phyloP scores from a whole-genome alignment of 352 stramenopile genomes.

The Saprolegnia parasitica region DNA sequence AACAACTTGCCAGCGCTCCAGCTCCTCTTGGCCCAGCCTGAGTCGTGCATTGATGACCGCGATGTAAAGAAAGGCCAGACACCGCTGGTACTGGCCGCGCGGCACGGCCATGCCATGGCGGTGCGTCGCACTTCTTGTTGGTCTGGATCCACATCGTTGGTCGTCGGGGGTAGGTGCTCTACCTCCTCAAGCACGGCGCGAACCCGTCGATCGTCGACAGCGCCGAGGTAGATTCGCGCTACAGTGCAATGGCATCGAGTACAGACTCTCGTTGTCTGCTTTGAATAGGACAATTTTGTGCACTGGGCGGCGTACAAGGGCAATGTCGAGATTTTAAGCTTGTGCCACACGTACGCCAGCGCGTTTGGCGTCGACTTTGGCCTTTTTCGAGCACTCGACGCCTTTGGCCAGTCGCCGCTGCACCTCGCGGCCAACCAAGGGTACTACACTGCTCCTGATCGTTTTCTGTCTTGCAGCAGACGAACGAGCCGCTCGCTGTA shows the following conservation, averaged over 20 bases:
- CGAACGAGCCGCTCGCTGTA: background rate
- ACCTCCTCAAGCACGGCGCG: slow-evolving; percentile 62
- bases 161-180: slow-evolving; percentile 69
- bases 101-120: slow-evolving; percentile 45
- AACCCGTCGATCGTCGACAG: slow-evolving; percentile 52
- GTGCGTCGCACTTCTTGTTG: background rate
- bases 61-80: slow-evolving; percentile 69
- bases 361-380: slow-evolving; percentile 8
- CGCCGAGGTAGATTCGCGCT: background rate
- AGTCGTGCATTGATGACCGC: slow-evolving; percentile 65
- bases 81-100: slow-evolving; percentile 65
- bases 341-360: slow-evolving; percentile 49
- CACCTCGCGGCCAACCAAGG: slow-evolving; percentile 75
- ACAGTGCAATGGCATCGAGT: background rate
- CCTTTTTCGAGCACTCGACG: slow-evolving; percentile 45
- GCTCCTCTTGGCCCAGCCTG: slow-evolving; percentile 50
- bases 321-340: slow-evolving; percentile 69
- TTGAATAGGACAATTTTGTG: slow-evolving; percentile 67
- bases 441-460: no score
- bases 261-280: slow-evolving; percentile 26
- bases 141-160: background rate
- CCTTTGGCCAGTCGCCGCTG: slow-evolving; percentile 75
- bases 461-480: no score
- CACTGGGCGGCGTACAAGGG: slow-evolving; percentile 86
- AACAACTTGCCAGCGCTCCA: slow-evolving; percentile 65